A percentile compares a stretch with the other conserved stretches of the same genome.
These are phyloP conservation scores for Sporothrix protearum DNA, from an alignment of 2,329 filamentous ascomycete genomes.

Conservation along the genomic window DNA sequence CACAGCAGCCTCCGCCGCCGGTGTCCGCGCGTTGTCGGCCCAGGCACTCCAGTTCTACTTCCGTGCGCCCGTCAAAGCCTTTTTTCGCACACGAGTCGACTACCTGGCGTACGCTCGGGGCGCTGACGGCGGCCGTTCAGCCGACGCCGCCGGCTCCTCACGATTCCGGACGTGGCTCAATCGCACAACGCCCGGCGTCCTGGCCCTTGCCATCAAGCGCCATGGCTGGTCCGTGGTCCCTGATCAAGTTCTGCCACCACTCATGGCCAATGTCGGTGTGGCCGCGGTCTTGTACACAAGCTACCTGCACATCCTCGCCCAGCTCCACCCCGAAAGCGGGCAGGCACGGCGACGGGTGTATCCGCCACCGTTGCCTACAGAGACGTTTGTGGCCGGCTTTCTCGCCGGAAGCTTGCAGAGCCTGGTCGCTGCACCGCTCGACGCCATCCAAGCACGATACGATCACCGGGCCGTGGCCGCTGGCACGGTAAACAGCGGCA, in stretches of 20 bases:
- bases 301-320: slow-evolving; percentile 67
- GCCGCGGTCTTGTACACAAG: slow-evolving; percentile 72
- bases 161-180: slow-evolving; percentile 52
- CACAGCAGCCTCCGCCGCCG: slow-evolving; percentile 76
- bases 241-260: slow-evolving; percentile 71
- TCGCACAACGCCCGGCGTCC: slow-evolving; percentile 65
- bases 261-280: slow-evolving; percentile 70
- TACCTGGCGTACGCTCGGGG: slow-evolving; percentile 62
- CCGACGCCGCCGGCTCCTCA: slow-evolving; percentile 24
- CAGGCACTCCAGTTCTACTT: slow-evolving; percentile 90
- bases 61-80: slow-evolving; percentile 83
- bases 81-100: slow-evolving; percentile 86
- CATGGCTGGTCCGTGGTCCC: slow-evolving; percentile 72
- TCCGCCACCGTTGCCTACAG: slow-evolving; percentile 60
- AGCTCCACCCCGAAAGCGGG: slow-evolving; percentile 61
- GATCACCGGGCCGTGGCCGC: slow-evolving; percentile 51
- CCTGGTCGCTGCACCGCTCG: slow-evolving; percentile 67
- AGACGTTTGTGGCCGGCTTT: slow-evolving; percentile 68
- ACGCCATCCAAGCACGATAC: slow-evolving; percentile 71
- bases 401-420: slow-evolving; percentile 68
- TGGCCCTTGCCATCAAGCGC: slow-evolving; percentile 63
- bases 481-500: slow-evolving; percentile 33
- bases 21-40: slow-evolving; percentile 77
- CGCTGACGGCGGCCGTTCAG: slow-evolving; percentile 32
- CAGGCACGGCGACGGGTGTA: slow-evolving; percentile 60